Conservation (phyloP, 495 filamentous ascomycete species). For the Neurospora sp. region DNA sequence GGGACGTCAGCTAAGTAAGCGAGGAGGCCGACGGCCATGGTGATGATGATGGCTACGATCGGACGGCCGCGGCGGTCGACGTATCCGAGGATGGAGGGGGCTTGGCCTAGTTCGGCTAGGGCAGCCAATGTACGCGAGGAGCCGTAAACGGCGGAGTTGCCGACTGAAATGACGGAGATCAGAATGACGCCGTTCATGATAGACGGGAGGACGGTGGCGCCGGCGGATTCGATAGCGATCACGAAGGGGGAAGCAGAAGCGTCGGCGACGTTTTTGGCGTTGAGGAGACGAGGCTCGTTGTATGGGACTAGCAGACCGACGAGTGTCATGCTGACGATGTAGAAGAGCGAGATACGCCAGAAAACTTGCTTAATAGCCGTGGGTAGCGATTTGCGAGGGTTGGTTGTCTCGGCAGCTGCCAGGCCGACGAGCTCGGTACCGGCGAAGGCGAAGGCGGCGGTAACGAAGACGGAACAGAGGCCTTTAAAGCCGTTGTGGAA, state of each 20-base stretch:
- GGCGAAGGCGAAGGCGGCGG: slow-evolving; percentile 83
- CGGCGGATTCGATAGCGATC: slow-evolving; percentile 73
- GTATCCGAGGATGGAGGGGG: slow-evolving; percentile 65
- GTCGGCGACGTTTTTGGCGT: slow-evolving; percentile 43
- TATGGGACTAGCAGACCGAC: slow-evolving; percentile 72
- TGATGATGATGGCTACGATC: slow-evolving; percentile 57
- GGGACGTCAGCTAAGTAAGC: slow-evolving; percentile 64
- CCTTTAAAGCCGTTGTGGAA: slow-evolving; percentile 94
- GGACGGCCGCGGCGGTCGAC: slow-evolving; percentile 80
- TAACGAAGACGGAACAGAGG: slow-evolving; percentile 86
- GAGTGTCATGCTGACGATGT: slow-evolving; percentile 64
- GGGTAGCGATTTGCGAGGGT: slow-evolving; percentile 78
- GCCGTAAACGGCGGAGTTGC: slow-evolving; percentile 81
- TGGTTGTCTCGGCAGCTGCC: slow-evolving; percentile 79
- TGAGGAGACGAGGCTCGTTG: slow-evolving; percentile 49
- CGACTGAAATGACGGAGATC: slow-evolving; percentile 79
- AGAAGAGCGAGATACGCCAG: slow-evolving; percentile 88
- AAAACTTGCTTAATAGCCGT: slow-evolving; percentile 91
- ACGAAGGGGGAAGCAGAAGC: slow-evolving; percentile 79
- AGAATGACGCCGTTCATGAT: slow-evolving; percentile 91
- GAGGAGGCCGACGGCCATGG: slow-evolving; percentile 63
- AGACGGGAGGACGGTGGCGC: slow-evolving; percentile 62
- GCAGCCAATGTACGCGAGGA: slow-evolving; percentile 81
- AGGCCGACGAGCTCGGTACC: slow-evolving; percentile 90
- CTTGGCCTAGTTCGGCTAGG: slow-evolving; percentile 76